Conservation (phyloP, 805 yeast species). For the Starmerella ratchasimensis region DNA sequence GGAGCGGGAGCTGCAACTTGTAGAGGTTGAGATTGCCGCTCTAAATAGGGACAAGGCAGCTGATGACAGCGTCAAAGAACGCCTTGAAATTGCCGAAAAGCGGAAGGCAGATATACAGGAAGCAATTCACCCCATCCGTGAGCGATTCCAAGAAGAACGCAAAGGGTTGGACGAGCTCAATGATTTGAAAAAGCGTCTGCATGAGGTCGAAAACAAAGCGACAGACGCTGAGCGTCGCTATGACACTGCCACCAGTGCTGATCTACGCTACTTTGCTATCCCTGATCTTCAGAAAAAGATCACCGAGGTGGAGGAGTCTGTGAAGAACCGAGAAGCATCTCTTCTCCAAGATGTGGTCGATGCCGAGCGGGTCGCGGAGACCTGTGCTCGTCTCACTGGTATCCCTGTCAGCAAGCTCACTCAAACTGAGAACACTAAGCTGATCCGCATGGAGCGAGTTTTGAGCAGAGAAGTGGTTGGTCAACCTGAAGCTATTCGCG, state of each 20-base stretch:
- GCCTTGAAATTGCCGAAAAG: slow-evolving; percentile 65
- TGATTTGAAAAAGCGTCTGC: slow-evolving; percentile 75
- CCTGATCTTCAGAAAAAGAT: slow-evolving; percentile 79
- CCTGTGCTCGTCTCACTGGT: slow-evolving; percentile 92
- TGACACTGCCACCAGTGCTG: slow-evolving; percentile 90
- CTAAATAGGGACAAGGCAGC: slow-evolving; percentile 90
- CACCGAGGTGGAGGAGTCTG: slow-evolving; percentile 60
- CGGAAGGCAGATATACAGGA: slow-evolving; percentile 75
- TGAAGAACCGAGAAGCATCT: slow-evolving; percentile 47
- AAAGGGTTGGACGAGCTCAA: slow-evolving; percentile 85
- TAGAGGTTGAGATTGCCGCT: slow-evolving; percentile 94
- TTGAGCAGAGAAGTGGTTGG: slow-evolving; percentile 80
- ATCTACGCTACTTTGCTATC: slow-evolving; percentile 90
- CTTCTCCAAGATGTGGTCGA: slow-evolving; percentile 85
- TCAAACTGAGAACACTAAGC: slow-evolving; percentile 86
- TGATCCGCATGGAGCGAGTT: slow-evolving; percentile 87
- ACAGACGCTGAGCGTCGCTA: slow-evolving; percentile 93
- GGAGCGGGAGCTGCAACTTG: slow-evolving; percentile 80
- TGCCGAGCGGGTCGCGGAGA: slow-evolving; percentile 84
- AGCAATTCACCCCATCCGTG: slow-evolving; percentile 69
- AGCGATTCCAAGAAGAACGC: slow-evolving; percentile 72
- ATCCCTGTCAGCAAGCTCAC: slow-evolving; percentile 90
- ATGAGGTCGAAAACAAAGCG: slow-evolving; percentile 86
- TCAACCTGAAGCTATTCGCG: slow-evolving; percentile 88
- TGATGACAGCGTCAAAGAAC: slow-evolving; percentile 66